phyloP scores from a whole-genome alignment of 2,329 filamentous ascomycete genomes.

The Pyricularia sp. region DNA sequence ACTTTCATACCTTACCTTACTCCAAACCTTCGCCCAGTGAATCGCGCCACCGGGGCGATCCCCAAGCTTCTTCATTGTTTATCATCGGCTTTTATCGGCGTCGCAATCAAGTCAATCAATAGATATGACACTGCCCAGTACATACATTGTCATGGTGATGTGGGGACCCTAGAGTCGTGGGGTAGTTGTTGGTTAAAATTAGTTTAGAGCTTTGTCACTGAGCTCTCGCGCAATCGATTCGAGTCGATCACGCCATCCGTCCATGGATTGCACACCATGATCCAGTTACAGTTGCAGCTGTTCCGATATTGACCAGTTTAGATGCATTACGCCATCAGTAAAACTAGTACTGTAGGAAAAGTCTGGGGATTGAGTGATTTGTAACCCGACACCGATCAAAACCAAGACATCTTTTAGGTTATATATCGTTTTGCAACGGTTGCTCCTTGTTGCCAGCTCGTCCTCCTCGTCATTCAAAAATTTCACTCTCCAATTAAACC shows the following conservation, averaged over 20 bases:
- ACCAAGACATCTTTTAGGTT: not conserved
- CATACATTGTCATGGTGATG: not conserved
- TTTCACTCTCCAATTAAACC: not conserved
- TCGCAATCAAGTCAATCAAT: not conserved
- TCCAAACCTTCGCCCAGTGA: too few species aligned
- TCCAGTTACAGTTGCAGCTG: not conserved
- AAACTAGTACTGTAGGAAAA: not conserved
- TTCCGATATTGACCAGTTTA: not conserved
- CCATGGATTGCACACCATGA: not conserved
- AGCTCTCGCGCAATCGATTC: constrained; percentile 1
- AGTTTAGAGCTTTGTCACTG: not conserved
- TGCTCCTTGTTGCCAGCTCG: not conserved
- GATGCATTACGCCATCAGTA: not conserved
- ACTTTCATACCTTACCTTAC: too few species aligned
- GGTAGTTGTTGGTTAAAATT: not conserved
- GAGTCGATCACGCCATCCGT: constrained; percentile 5
- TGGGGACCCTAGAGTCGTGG: not conserved
- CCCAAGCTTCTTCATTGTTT: too few species aligned
- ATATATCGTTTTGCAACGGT: not conserved
- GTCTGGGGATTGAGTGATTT: not conserved
- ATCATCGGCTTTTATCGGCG: not conserved
- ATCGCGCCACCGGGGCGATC: too few species aligned
- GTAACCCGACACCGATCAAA: not conserved
- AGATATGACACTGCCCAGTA: not conserved
- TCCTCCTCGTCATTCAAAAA: not conserved